Evolutionary conservation across 192 early-diverging fungal genomes (phyloP), one percentile per base, ranked within the genome.

Genomic region (Umbelopsis sp.): DNA sequence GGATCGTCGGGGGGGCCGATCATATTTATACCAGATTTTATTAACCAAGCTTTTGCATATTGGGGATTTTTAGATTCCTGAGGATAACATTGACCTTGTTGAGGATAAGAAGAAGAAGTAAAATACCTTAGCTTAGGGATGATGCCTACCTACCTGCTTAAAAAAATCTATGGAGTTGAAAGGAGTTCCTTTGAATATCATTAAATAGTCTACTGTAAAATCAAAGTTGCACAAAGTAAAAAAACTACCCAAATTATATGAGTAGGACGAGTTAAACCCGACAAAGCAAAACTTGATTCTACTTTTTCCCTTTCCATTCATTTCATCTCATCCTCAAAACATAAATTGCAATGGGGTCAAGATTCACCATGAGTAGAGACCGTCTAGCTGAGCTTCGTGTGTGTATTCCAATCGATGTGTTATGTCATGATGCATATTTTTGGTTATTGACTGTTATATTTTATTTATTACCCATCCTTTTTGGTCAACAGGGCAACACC

Each of bases 71-170:
- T 71, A 88, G 89, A 81, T 94, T 5, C 91, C 92, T 20, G 83
- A 85, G 52, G 91, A 92, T 25, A 92, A 93, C 73, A 88, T 95
- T 54, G 93, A 93, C 62, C 74, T 86, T 36, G 84, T 88, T 20
- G 89, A 92, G 54, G 91, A 90, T 38, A 90, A 92, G 76, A 94
- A 94, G 86, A 88, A 90, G 77, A 81, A 82, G 76, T 85, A 88
- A 74, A 84, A 82, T 49, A 21, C 47, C n/a, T 49, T 17, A 17
- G n/a, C 47, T 17, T 49, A 49, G 47, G 47, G 47, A 49, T 49
- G n/a, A n/a, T 47, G 16, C n/a, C n/a, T n/a, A n/a, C n/a, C n/a
- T n/a, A n/a, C n/a, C n/a, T n/a, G n/a, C n/a, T n/a, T n/a, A n/a
- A n/a, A n/a, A n/a, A n/a, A n/a, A n/a, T n/a, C n/a, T n/a, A 49